phyloP scores from a whole-genome alignment of 2,329 filamentous ascomycete species.

The Dendryphion nanum region DNA sequence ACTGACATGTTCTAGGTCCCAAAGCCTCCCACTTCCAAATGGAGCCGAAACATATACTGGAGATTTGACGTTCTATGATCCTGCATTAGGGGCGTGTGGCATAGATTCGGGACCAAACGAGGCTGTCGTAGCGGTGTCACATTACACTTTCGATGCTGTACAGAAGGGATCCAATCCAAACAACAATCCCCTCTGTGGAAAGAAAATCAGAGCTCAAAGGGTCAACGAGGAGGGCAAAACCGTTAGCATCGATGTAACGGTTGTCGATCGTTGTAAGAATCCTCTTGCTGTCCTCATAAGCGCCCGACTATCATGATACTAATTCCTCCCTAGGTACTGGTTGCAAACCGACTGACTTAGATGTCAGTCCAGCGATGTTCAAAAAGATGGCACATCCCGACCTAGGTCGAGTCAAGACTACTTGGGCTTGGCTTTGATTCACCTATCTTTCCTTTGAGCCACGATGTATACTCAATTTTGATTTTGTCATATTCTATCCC shows the following conservation, averaged over 20 bases:
- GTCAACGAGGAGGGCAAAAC: conserved; percentile 40
- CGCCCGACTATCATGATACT: conserved; percentile 8
- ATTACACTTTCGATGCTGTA: conserved; percentile 63
- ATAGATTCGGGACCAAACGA: conserved; percentile 54
- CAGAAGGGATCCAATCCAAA: conserved; percentile 55
- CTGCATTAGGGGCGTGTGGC: conserved; percentile 69
- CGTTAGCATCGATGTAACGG: conserved; percentile 58
- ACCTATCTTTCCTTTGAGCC: too few relatives aligned
- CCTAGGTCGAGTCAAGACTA: conserved; percentile 48
- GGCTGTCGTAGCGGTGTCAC: conserved; percentile 65
- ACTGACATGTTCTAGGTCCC: conserved; percentile 17
- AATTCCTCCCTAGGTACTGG: conserved; percentile 41
- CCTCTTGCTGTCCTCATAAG: neutral
- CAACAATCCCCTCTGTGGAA: conserved; percentile 65
- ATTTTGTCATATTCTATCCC: too few relatives aligned
- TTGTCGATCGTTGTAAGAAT: conserved; percentile 67
- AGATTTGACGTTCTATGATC: conserved; percentile 68
- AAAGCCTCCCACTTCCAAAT: conserved; percentile 53
- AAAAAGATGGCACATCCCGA: conserved; percentile 46
- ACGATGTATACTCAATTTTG: too few relatives aligned
- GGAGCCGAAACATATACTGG: conserved; percentile 56
- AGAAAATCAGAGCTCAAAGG: conserved; percentile 61
- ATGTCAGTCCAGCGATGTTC: conserved; percentile 51
- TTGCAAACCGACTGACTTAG: conserved; percentile 49
- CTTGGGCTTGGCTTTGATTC: conserved; percentile 54